phyloP scores from a whole-genome alignment of 1,284 basidiomycete species.

The Leccinum pachyderme region DNA sequence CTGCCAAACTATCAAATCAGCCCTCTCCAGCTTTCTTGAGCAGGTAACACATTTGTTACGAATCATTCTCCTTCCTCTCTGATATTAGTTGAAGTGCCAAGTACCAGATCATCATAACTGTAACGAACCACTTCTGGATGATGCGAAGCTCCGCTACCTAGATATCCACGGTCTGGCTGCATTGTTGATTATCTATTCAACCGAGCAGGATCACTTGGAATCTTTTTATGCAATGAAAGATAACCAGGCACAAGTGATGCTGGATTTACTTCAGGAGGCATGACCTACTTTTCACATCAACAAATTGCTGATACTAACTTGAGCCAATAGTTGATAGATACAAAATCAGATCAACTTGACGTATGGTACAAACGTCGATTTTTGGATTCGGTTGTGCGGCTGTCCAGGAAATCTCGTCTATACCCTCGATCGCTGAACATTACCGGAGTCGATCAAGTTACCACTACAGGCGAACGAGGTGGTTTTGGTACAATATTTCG shows the following conservation, averaged over 20 bases:
- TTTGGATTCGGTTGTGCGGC: constrained; percentile 29
- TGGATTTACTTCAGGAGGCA: constrained; percentile 30
- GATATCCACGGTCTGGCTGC: constrained; percentile 28
- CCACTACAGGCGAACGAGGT: constrained; percentile 15
- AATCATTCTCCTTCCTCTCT: not conserved
- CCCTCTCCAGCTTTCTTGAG: constrained; percentile 15
- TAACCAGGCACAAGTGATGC: constrained; percentile 23
- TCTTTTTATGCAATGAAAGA: constrained; percentile 24
- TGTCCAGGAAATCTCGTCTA: constrained; percentile 27
- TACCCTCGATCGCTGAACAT: constrained; percentile 27
- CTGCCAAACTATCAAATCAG: constrained; percentile 22
- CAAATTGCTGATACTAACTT: constrained; percentile 1
- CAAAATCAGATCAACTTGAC: constrained; percentile 22
- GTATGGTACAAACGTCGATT: constrained; percentile 31
- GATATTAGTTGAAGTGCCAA: constrained; percentile 14
- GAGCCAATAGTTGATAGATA: constrained; percentile 23
- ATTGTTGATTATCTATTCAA: constrained; percentile 22
- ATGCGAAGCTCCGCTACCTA: constrained; percentile 15
- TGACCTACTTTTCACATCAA: not conserved
- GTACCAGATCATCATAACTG: constrained; percentile 23
- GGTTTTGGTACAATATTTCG: constrained; percentile 28
- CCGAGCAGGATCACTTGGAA: constrained; percentile 11
- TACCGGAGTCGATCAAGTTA: constrained; percentile 15
- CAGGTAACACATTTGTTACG: constrained; percentile 8
- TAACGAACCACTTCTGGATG: constrained; percentile 14